Percentiles rank a stretch among this genome's conserved stretches.
phyloP scores from a whole-genome alignment of 768 basidiomycete genomes.

The Kwoniella shandongensis region DNA sequence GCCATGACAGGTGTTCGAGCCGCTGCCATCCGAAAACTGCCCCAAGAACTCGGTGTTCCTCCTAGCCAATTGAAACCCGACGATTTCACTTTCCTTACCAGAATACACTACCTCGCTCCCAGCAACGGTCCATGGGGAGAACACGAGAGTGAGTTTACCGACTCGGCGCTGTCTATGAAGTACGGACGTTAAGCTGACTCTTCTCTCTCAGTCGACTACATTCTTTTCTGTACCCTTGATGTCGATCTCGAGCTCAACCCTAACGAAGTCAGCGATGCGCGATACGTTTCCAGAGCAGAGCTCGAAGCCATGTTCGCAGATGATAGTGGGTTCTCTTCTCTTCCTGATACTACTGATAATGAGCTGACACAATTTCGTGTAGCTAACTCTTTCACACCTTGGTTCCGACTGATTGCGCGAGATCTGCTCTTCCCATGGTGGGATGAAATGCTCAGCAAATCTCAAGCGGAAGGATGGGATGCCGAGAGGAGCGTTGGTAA shows the following conservation, averaged over 20 bases:
- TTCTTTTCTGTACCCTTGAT: constrained; percentile 86
- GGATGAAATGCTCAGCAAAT: constrained; percentile 76
- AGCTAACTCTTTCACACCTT: constrained; percentile 93
- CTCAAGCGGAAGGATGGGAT: constrained; percentile 51
- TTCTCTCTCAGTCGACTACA: constrained; percentile 81
- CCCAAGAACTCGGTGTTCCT: constrained; percentile 95
- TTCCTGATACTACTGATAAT: neutral
- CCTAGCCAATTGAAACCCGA: constrained; percentile 71
- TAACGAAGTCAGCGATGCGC: constrained; percentile 88
- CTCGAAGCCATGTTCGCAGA: constrained; percentile 87
- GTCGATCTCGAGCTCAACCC: constrained; percentile 76
- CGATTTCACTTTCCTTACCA: constrained; percentile 87
- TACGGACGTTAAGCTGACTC: neutral
- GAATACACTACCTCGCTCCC: constrained; percentile 96
- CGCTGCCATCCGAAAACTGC: constrained; percentile 92
- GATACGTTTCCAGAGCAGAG: constrained; percentile 88
- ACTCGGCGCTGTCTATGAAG: neutral
- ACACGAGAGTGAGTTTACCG: constrained; percentile 73
- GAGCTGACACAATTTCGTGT: constrained; percentile 3
- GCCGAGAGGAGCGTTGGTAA: constrained; percentile 28
- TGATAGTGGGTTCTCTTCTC: constrained; percentile 59
- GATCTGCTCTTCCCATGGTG: constrained; percentile 99
- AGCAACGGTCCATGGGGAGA: constrained; percentile 93
- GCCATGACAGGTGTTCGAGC: constrained; percentile 80
- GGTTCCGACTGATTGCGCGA: constrained; percentile 97